Conservation (phyloP, 306 rosid species). For the Vigna mungo region DNA sequence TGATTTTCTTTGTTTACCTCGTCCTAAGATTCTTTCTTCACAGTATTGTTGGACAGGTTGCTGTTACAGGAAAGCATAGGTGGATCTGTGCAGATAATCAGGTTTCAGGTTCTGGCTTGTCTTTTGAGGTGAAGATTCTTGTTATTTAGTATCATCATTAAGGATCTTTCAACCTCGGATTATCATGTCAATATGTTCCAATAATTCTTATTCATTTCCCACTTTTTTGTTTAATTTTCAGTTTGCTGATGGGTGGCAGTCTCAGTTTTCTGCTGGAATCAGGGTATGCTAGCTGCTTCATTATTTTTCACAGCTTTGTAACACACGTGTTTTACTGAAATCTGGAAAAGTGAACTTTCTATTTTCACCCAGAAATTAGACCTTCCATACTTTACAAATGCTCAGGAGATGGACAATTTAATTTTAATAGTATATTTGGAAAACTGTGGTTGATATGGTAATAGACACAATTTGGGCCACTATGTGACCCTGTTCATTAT, state of each 20-base stretch:
- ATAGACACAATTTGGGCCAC: conserved; percentile 2
- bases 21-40: conserved; percentile 39
- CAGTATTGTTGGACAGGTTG: conserved; percentile 95
- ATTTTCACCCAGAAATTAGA: conserved; percentile 13
- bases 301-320: not conserved
- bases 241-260: conserved; percentile 84
- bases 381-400: conserved; percentile 6
- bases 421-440: conserved; percentile 29
- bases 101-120: conserved; percentile 56
- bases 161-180: conserved; percentile 23
- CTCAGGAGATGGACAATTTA: conserved; percentile 33
- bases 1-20: conserved; percentile 14
- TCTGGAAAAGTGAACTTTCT: conserved; percentile 19
- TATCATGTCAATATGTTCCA: conserved; percentile 11
- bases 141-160: conserved; percentile 39
- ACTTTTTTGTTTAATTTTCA: conserved; percentile 52
- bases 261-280: conserved; percentile 90
- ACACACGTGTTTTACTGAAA: not conserved
- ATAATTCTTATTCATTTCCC: conserved; percentile 36
- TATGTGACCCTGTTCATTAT: not conserved
- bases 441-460: conserved; percentile 6
- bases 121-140: conserved; percentile 68
- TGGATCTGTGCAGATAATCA: conserved; percentile 89
- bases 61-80: conserved; percentile 82
- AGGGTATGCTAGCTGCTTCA: conserved; percentile 59